Percentiles rank a stretch among this genome's conserved stretches.
Evolutionary conservation across 106 monocot genomes (phyloP).

Genomic region (Gastrodia elata): DNA sequence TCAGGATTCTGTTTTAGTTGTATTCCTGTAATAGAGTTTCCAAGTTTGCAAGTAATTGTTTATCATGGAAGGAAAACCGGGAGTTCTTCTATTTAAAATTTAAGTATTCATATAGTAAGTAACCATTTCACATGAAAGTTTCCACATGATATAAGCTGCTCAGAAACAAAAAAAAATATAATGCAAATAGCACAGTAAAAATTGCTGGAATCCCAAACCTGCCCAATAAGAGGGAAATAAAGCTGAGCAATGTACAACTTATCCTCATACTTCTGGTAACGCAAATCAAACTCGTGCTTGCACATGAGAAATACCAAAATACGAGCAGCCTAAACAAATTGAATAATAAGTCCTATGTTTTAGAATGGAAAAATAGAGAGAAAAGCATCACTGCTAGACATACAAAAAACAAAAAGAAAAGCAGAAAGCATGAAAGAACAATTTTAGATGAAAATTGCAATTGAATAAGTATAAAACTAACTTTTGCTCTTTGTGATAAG

Average conservation of each 20-base stretch:
- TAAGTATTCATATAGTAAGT: too few relatives aligned
- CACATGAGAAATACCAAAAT: constrained; percentile 93
- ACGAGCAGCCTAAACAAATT: constrained; percentile 70
- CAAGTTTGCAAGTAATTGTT: too few relatives aligned
- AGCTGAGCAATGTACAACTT: constrained; percentile 95
- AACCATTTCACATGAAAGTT: too few relatives aligned
- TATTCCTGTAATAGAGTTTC: too few relatives aligned
- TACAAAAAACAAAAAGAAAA: background rate
- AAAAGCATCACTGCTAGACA: background rate
- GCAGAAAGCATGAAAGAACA: background rate
- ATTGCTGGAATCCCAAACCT: constrained; percentile 33
- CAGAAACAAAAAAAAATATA: background rate
- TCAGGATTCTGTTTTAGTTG: too few relatives aligned
- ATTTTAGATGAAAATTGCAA: background rate
- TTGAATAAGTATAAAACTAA: constrained; percentile 17
- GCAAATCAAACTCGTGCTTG: constrained; percentile 97
- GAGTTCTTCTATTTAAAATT: too few relatives aligned
- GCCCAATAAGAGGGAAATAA: constrained; percentile 93
- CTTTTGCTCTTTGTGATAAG: constrained; percentile 77
- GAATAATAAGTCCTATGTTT: background rate
- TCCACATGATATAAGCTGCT: background rate
- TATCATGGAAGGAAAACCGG: too few relatives aligned
- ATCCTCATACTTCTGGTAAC: constrained; percentile 94
- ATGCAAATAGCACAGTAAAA: background rate
- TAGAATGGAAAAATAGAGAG: background rate